phyloP scores from a whole-genome alignment of 1,284 basidiomycete genomes.

The Trichosporon coremiiforme region DNA sequence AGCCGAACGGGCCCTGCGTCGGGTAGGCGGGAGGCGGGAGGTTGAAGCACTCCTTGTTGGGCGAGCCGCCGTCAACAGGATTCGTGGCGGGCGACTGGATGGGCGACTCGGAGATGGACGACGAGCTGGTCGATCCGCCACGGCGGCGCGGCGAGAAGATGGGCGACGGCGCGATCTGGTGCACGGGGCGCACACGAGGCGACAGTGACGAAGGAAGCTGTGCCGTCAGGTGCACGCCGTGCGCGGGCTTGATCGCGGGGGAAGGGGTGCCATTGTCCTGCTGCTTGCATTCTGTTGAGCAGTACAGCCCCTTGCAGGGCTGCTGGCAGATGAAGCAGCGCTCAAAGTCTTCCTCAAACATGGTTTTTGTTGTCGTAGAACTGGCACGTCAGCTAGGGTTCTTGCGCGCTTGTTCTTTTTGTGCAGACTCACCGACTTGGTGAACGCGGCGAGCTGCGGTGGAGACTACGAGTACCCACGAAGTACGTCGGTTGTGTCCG shows the following conservation, averaged over 20 bases:
- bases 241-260: constrained; percentile 32
- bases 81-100: constrained; percentile 50
- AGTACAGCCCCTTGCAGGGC: constrained; percentile 52
- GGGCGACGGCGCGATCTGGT: constrained; percentile 43
- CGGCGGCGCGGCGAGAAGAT: constrained; percentile 35
- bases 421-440: not conserved
- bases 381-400: not conserved
- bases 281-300: constrained; percentile 49
- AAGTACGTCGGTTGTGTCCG: constrained; percentile 6
- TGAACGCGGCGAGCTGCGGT: constrained; percentile 10
- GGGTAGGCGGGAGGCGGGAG: constrained; percentile 52
- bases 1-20: constrained; percentile 24
- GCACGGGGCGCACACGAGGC: constrained; percentile 42
- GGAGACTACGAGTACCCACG: constrained; percentile 16
- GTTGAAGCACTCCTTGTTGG: constrained; percentile 49
- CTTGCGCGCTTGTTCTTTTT: not conserved
- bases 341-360: constrained; percentile 55
- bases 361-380: constrained; percentile 29
- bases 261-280: constrained; percentile 48
- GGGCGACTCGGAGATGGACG: constrained; percentile 47
- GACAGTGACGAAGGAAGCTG: constrained; percentile 45
- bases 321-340: constrained; percentile 53
- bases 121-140: constrained; percentile 38
- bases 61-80: constrained; percentile 44
- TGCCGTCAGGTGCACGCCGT: constrained; percentile 42